Conservation (phyloP, 148 eudicot genomes). For the Camellia japonica region DNA sequence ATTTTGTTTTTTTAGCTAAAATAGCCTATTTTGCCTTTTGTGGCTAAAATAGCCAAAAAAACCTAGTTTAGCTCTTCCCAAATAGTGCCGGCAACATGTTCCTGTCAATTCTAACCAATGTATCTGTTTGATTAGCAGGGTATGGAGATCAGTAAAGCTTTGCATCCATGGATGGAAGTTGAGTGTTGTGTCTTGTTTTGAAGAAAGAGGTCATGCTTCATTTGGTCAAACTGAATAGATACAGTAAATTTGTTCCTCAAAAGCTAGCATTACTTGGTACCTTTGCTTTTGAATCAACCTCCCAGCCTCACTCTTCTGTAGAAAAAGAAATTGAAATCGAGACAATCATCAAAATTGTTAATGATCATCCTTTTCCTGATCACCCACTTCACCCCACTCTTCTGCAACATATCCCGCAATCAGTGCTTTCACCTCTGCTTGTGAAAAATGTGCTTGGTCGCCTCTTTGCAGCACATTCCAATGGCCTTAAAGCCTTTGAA, state of each 20-base stretch:
- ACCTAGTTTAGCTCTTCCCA: no score
- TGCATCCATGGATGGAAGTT: slow-evolving; percentile 8
- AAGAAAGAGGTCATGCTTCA: slow-evolving; percentile 19
- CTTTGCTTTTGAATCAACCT: slow-evolving; percentile 28
- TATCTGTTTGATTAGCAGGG: no score
- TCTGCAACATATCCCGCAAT: slow-evolving; percentile 32
- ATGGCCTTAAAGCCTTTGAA: slow-evolving; percentile 87
- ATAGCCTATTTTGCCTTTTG: no score
- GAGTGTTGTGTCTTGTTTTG: not conserved
- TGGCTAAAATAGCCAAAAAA: no score
- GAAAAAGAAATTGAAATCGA: slow-evolving; percentile 35
- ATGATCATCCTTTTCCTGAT: slow-evolving; percentile 76
- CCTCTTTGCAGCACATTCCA: slow-evolving; percentile 64
- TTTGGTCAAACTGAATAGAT: slow-evolving; percentile 5
- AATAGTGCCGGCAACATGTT: no score
- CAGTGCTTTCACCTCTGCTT: slow-evolving; percentile 42
- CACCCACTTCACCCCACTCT: slow-evolving; percentile 61
- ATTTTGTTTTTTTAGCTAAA: no score
- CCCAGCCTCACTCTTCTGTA: slow-evolving; percentile 20
- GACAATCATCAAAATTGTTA: slow-evolving; percentile 55
- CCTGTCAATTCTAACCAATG: no score
- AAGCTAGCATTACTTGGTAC: slow-evolving; percentile 14
- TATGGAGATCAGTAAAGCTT: not conserved
- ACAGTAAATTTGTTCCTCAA: slow-evolving; percentile 14
- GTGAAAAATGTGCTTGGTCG: slow-evolving; percentile 78